Evolutionary conservation across 257 asterid genomes (phyloP).

Genomic region (Parsonsia alboflavescens): DNA sequence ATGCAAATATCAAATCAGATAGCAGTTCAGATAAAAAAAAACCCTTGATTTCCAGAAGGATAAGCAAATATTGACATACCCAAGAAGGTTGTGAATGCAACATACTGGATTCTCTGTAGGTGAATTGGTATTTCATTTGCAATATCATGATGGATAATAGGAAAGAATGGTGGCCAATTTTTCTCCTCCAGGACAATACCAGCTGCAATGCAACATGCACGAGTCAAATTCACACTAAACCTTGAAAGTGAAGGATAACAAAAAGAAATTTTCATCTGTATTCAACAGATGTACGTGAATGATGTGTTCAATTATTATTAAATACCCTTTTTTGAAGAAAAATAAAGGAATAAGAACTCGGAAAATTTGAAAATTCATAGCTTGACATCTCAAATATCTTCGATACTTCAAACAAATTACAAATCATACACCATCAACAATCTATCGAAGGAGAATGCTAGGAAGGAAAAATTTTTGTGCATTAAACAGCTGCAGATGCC

Average conservation of each 20-base stretch:
- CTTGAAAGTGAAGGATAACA: not conserved
- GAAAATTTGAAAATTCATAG: not conserved
- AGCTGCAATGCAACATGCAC: constrained; percentile 43
- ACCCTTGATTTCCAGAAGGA: not conserved
- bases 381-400: not conserved
- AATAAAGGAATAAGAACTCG: not conserved
- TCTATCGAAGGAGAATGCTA: not conserved
- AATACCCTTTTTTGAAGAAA: not conserved
- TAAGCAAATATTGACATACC: constrained; percentile 45
- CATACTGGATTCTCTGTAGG: constrained; percentile 86
- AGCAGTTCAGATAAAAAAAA: not conserved
- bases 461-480: too few species aligned
- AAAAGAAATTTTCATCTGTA: not conserved
- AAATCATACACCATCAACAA: not conserved
- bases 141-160: constrained; percentile 88
- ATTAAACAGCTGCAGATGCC: not conserved
- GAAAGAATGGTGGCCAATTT: constrained; percentile 98
- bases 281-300: not conserved
- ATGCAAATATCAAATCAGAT: not conserved
- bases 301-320: not conserved
- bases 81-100: constrained; percentile 82
- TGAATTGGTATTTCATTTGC: constrained; percentile 93
- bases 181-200: constrained; percentile 66
- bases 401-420: not conserved
- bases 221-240: constrained; percentile 11